Evolutionary conservation across 495 filamentous ascomycete species (phyloP).

Genomic region (Tuber microsphaerosporum): DNA sequence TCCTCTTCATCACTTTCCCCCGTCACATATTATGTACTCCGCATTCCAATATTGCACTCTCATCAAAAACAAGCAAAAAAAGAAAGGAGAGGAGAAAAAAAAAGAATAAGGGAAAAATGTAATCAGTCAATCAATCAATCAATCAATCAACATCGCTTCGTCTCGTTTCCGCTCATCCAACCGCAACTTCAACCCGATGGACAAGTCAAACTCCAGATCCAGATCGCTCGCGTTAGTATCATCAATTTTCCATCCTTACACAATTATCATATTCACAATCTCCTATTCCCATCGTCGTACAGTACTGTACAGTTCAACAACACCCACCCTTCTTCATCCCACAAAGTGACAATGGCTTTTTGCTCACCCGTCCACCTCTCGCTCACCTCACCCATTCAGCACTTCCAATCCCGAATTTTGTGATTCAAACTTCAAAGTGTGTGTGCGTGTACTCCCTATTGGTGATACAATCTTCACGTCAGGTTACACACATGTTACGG

Average conservation of each 20-base stretch:
- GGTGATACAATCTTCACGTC: not conserved
- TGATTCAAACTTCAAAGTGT: not conserved
- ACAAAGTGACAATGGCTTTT: not conserved
- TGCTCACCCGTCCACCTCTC: not conserved
- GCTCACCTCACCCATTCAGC: not conserved
- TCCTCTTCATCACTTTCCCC: not conserved
- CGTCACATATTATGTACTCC: not conserved
- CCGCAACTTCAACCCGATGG: not conserved
- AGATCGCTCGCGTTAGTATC: not conserved
- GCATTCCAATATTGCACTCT: not conserved
- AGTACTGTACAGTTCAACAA: not conserved
- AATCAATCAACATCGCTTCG: not conserved
- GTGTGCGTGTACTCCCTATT: not conserved
- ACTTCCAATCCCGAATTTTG: not conserved
- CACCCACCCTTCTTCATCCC: not conserved
- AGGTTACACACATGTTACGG: conserved; percentile 1
- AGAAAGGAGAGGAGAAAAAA: not conserved
- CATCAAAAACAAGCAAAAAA: not conserved
- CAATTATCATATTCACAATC: too few relatives aligned
- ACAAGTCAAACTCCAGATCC: not conserved
- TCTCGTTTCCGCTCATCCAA: not conserved
- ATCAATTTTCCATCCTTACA: not conserved
- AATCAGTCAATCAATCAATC: not conserved
- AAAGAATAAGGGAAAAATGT: too few relatives aligned
- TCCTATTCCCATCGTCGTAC: not conserved